Conservation (phyloP, 257 asterid species). For the Coffea canephora region DNA sequence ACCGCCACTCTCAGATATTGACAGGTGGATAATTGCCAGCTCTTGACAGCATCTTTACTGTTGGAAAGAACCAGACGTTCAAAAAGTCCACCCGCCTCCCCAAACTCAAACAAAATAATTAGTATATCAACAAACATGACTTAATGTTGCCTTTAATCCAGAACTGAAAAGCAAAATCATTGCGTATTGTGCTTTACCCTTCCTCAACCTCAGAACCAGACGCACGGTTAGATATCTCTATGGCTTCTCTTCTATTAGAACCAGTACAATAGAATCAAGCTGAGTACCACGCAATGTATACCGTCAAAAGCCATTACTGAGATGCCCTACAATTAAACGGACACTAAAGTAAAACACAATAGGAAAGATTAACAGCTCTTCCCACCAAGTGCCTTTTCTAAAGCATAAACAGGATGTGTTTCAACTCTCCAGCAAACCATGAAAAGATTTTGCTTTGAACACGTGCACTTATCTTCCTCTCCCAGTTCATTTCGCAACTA, state of each 20-base stretch:
- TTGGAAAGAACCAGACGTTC: background rate
- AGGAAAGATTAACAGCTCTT: background rate
- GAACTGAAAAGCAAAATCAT: background rate
- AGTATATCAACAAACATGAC: background rate
- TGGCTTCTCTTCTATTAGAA: background rate
- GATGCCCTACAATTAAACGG: background rate
- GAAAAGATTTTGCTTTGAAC: background rate
- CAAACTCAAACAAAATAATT: background rate
- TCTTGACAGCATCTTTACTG: background rate
- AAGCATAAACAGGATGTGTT: background rate
- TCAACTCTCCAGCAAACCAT: background rate
- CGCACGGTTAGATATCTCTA: background rate
- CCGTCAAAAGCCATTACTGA: background rate
- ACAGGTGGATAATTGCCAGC: background rate
- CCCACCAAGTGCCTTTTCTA: background rate
- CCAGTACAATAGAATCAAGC: background rate
- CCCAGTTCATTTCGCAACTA: background rate
- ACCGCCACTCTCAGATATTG: background rate
- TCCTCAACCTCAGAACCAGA: background rate
- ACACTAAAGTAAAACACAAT: background rate
- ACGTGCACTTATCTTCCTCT: background rate
- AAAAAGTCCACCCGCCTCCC: background rate
- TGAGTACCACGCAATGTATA: background rate
- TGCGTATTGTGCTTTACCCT: background rate
- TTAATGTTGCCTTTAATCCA: background rate